Base-by-base conservation (phyloP, 805 yeast genomes). In the Clavispora asparagi region DNA sequence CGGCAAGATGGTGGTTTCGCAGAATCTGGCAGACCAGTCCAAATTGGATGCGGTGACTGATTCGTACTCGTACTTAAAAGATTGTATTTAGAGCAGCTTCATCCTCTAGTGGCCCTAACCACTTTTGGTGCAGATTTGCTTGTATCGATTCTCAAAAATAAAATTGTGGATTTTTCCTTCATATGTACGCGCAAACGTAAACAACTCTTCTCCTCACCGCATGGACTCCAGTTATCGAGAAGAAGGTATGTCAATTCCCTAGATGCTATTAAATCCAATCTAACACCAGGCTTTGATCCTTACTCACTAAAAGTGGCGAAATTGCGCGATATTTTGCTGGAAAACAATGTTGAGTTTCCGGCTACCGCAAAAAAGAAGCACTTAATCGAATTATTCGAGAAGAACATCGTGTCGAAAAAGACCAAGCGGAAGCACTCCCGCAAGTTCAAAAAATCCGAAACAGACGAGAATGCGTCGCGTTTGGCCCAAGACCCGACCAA, bases 331-430 rank as follows among this genome's bases (percentile, higher is more conserved):
- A 74, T 88, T 19, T 70, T 92, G 44, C 64, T 72, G 11, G 82
- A 78, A 45, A 77, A 88, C 59, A 73, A 77, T n/a, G 70, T 91
- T n/a, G 62, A 65, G 1, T 83, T 74, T 58, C 75, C 85, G 0
- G 68, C 85, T 1, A 70, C 76, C 40, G 83, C 90, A 6, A 87
- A 83, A 59, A 92, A 92, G 62, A 65, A 77, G 7, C 81, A 79
- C 11, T 71, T 90, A 47, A 63, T 89, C 1, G 65, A 67, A n/a
- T 57, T 84, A n/a, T 87, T 82, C 64, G 68, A 76, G n/a, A 61
- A 69, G 6, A 62, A 81, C 7, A 67, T 87, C 42, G 23, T 10
- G 7, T 6, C 11, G 4, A n/a, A 16, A 12, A 26, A 27, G 27
- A 31, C 16, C 32, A 31, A 5, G 28, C 12, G 11, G 26, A 29